Conservation (phyloP, 2,329 filamentous ascomycete genomes). For the Phoma sp. region DNA sequence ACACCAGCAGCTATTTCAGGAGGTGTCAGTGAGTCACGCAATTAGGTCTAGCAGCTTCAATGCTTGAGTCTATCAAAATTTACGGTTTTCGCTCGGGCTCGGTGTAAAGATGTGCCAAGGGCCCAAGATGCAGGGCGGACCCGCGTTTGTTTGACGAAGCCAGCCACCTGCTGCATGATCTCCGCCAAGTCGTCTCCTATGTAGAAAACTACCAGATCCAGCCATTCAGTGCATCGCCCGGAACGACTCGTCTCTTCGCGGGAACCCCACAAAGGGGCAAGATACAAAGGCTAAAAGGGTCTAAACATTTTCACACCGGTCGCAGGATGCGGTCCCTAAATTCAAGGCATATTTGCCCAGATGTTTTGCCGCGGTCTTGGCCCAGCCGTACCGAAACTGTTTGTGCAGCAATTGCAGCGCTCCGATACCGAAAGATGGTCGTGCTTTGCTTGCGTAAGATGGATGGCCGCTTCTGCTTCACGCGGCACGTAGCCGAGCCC, state of each 20-base stretch:
- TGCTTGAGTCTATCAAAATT: neutral
- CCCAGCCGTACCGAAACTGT: constrained; percentile 7
- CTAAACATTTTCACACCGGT: constrained; percentile 3
- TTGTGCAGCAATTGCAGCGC: constrained; percentile 7
- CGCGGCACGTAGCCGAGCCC: constrained; percentile 1
- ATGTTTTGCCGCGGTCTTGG: constrained; percentile 15
- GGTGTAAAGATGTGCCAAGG: constrained; percentile 10
- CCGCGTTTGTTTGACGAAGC: constrained; percentile 18
- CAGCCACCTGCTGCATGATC: constrained; percentile 18
- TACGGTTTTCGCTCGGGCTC: constrained; percentile 7
- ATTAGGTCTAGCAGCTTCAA: neutral
- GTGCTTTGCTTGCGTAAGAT: too few relatives aligned
- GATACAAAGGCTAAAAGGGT: constrained; percentile 16
- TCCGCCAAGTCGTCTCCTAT: constrained; percentile 13
- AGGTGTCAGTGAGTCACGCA: neutral
- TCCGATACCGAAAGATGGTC: neutral
- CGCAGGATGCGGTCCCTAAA: constrained; percentile 7
- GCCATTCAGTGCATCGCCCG: constrained; percentile 10
- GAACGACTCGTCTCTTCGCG: constrained; percentile 10
- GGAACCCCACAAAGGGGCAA: constrained; percentile 18
- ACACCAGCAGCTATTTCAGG: neutral
- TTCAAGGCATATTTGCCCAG: constrained; percentile 16
- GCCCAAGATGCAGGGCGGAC: constrained; percentile 11
- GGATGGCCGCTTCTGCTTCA: neutral
- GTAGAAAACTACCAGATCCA: constrained; percentile 19